Evolutionary conservation across 768 basidiomycete species (phyloP), one percentile per base, ranked within the genome.

Genomic region (Lactarius evosmus): DNA sequence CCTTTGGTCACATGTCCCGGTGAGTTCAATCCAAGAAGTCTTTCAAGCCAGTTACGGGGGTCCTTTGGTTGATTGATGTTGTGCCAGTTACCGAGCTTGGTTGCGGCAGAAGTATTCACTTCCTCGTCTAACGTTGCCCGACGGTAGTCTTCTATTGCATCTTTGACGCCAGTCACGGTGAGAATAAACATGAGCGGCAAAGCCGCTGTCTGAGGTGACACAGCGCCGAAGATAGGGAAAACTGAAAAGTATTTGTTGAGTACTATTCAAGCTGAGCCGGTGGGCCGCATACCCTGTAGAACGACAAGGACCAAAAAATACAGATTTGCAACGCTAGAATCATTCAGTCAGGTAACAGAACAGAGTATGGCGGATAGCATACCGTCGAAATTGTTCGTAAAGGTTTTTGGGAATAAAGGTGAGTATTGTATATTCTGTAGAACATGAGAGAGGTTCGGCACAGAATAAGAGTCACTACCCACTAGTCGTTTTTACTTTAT

Each of bases 401-500:
- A 98, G 75, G 73, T 98, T 97, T 82, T 92, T 95, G 11, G 95
- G 95, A 50, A 98, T 69, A 72, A 98, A 98, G 0, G 93, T 91
- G 56, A 97, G 55, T 54, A 92, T 74, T 30, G 94, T 96, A 76
- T 98, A 98, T 75, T 95, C 93, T 94, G 72, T 8, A 29, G 22
- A 7, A 2, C 1, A 4, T 56, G 63, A 67, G 66, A 40, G 16
- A 46, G 27, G 33, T 44, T 14, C 27, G 51, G 33, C 25, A 38
- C 46, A 56, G 65, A 22, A 56, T n/a, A 11, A 2, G 36, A 19
- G 49, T 32, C 41, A 25, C 46, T 14, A 85, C 90, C 77, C 75
- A 94, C 93, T 96, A 68, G 89, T 91, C 44, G 95, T 97, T 72
- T 89, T 82, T 67, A 98, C 93, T 82, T 97, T 98, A 74, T 97